Conservation (phyloP, 371 early-diverging fungal genomes). For the Nosema granulosis region DNA sequence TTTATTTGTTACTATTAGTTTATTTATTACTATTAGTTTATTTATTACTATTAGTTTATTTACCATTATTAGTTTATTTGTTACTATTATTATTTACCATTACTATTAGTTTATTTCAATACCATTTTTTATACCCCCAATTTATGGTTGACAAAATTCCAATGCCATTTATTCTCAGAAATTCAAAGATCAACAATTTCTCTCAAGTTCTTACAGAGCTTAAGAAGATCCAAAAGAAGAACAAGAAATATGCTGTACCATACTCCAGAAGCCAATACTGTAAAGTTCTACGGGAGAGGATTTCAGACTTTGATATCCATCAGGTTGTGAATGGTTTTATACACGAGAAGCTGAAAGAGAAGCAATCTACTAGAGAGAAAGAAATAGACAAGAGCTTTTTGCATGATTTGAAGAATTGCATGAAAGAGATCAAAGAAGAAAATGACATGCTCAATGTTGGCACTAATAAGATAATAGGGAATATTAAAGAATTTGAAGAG, state of each 20-base stretch:
- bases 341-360: conserved; percentile 49
- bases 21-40: no score
- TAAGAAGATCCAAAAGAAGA: conserved; percentile 46
- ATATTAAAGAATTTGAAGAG: conserved; percentile 24
- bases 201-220: conserved; percentile 49
- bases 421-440: conserved; percentile 39
- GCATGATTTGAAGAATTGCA: conserved; percentile 17
- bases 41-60: no score
- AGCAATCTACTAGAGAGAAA: conserved; percentile 28
- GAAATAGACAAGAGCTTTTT: conserved; percentile 15
- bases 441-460: conserved; percentile 18
- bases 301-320: conserved; percentile 24
- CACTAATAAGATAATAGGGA: conserved; percentile 10
- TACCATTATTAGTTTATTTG: no score
- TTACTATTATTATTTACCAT: no score
- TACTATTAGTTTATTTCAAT: no score
- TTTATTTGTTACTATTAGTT: no score
- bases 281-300: conserved; percentile 15
- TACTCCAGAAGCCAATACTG: background rate
- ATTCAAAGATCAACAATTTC: conserved; percentile 49
- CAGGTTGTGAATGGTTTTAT: conserved; percentile 46
- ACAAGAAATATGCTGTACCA: conserved; percentile 13
- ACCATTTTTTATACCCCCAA: background rate
- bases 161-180: conserved; percentile 37
- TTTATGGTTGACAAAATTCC: conserved; percentile 25